phyloP scores from a whole-genome alignment of 129 eudicot genomes.

The Escallonia rubra region DNA sequence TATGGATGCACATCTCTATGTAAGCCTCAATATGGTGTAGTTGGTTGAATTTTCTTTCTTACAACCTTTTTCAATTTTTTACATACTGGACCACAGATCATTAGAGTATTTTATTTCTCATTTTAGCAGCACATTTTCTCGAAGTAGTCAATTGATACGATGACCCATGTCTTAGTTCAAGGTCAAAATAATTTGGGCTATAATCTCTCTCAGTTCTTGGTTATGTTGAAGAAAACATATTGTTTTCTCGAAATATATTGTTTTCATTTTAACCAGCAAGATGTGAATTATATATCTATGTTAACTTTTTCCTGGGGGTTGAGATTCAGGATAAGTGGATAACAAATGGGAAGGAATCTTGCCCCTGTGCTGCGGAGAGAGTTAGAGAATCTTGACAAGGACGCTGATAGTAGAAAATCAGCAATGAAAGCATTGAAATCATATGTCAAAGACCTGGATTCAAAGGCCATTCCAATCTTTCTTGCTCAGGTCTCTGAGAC shows the following conservation, averaged over 20 bases:
- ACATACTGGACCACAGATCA: neutral
- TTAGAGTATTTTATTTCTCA: no score
- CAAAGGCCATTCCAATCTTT: conserved; percentile 81
- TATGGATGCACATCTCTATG: no score
- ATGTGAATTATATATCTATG: neutral
- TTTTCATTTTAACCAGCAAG: neutral
- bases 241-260: neutral
- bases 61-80: neutral
- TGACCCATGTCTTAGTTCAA: neutral
- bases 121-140: no score
- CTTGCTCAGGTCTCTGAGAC: conserved; percentile 94
- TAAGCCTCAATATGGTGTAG: no score
- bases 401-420: conserved; percentile 71
- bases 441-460: conserved; percentile 78
- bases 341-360: conserved; percentile 63
- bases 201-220: neutral
- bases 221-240: neutral
- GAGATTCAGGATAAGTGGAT: neutral
- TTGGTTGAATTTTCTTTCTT: no score
- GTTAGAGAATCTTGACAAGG: conserved; percentile 88
- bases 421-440: conserved; percentile 92
- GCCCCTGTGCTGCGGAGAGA: conserved; percentile 70
- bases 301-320: conserved; percentile 5
- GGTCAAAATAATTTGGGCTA: neutral
- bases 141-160: neutral